Percentiles rank a stretch among this genome's conserved stretches.
These are phyloP conservation scores for Lagerstroemia speciosa DNA, from an alignment of 345 rosid species.

Conservation along the genomic window DNA sequence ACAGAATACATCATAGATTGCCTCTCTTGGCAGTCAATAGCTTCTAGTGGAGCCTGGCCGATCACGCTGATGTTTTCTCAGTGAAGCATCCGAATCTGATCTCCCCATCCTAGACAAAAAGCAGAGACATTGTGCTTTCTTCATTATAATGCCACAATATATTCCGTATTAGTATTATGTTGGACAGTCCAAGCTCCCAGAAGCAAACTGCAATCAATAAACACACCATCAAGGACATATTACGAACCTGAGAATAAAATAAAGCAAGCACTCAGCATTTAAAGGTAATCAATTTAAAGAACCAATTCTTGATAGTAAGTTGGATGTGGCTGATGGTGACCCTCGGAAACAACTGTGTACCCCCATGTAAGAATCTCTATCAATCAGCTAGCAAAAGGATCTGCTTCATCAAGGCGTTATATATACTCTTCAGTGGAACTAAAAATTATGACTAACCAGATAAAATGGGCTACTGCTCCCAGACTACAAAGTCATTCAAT, in stretches of 20 bases:
- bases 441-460: background rate
- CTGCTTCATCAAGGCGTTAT: background rate
- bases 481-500: background rate
- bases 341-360: background rate
- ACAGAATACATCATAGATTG: background rate
- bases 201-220: slow-evolving; percentile 61
- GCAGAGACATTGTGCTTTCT: background rate
- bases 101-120: background rate
- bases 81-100: background rate
- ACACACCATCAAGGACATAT: background rate
- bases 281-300: background rate
- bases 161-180: slow-evolving; percentile 42
- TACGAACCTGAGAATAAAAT: background rate
- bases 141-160: background rate
- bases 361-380: too few species aligned
- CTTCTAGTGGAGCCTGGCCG: background rate
- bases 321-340: background rate
- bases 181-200: slow-evolving; percentile 91
- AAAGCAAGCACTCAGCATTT: background rate
- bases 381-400: too few species aligned
- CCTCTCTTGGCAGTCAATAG: background rate
- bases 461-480: background rate
- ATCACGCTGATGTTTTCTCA: background rate
- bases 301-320: background rate
- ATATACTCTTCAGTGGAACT: background rate